Evolutionary conservation across 2,329 filamentous ascomycete genomes (phyloP).

Genomic region (Sporothrix dimorphospora): DNA sequence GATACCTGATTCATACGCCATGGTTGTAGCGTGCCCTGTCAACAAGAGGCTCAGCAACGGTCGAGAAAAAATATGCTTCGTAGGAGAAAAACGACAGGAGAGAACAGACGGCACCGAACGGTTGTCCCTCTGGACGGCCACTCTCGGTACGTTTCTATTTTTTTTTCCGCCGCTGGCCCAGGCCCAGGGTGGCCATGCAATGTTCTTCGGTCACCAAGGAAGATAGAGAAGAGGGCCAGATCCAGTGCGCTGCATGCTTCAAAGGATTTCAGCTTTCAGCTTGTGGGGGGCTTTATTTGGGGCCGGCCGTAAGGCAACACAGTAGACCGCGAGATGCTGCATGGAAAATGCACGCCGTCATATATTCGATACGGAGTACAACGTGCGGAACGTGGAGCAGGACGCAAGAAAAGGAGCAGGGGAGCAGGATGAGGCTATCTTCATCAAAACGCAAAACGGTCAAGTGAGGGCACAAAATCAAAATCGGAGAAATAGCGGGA

Average conservation of each 20-base stretch:
- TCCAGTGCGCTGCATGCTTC: not conserved
- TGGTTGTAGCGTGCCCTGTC: not conserved
- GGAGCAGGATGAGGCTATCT: not conserved
- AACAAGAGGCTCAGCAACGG: not conserved
- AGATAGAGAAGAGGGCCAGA: not conserved
- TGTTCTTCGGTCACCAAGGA: not conserved
- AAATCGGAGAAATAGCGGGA: not conserved
- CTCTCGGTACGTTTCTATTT: not conserved
- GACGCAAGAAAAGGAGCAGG: not conserved
- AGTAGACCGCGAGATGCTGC: not conserved
- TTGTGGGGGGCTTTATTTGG: not conserved
- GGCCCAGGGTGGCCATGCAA: not conserved
- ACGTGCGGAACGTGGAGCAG: not conserved
- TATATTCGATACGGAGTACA: not conserved
- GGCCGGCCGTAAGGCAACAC: not conserved
- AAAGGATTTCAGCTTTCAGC: not conserved
- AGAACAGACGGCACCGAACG: not conserved
- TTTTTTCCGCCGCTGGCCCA: not conserved
- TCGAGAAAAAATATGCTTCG: not conserved
- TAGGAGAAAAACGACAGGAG: not conserved
- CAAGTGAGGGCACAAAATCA: not conserved
- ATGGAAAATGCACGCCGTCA: not conserved
- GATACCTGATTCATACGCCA: slow-evolving; percentile 9
- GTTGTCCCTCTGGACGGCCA: not conserved
- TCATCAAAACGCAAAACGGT: not conserved